Base-by-base conservation (phyloP, 176 grass and related monocot species). In the Calamus simplicifolius region DNA sequence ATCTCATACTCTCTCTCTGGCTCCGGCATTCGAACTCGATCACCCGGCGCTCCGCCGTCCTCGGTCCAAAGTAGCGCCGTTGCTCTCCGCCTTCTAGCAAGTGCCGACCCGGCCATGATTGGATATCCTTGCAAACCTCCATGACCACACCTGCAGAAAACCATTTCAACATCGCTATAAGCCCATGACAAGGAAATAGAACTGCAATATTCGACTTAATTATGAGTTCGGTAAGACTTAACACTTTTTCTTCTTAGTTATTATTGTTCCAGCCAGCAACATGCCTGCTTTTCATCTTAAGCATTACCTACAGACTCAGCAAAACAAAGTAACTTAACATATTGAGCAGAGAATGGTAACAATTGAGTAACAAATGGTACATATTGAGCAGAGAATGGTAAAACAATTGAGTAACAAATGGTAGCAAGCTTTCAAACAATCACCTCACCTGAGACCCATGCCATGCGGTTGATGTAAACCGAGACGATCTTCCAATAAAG, bases 161-260 rank as follows among this genome's bases (percentile, higher is more conserved):
- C 35, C 8, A 13, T 43, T 3, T 10, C 35, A 12, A 8, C 35
- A 43, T 43, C 10, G 5, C 1, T 10, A 43, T 43, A 2, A 43
- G 35, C 2, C 35, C 35, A 43, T 43, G 35, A 3, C 1, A 43
- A 43, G 35, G 35, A 43, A 43, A 43, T 43, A 13, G 35, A 43
- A 12, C 35, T 43, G 35, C 35, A 43, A 43, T 13, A 43, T 12
- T 43, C 2, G 35, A 43, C 8, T 2, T 43, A 43, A 3, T 43
- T 3, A 43, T 13, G 8, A 43, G 8, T 6, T 43, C 8, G 3
- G 35, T 43, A 8, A 6, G 35, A 43, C 81, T 81, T 81, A 68
- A 98, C 93, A 83, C 73, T 92, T 92, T 60, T 98, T 98, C 81
- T 92, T 98, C 80, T 98, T 98, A 27, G 93, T 98, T 16, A 98